These are phyloP conservation scores for Globisporangium parvum DNA, from an alignment of 352 stramenopile species.

Conservation along the genomic window DNA sequence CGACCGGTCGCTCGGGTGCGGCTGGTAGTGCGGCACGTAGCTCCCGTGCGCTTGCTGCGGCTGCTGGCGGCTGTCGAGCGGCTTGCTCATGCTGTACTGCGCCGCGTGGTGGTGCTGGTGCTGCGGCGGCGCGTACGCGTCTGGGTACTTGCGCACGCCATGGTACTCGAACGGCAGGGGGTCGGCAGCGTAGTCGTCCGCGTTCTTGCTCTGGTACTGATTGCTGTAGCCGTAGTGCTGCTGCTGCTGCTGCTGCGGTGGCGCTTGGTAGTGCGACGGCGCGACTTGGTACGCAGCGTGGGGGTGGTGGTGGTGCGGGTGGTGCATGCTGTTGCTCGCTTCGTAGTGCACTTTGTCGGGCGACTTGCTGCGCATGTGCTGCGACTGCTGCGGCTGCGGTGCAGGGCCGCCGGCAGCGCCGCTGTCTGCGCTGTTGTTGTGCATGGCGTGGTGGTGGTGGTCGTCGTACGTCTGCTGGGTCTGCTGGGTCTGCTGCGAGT, in stretches of 20 bases:
- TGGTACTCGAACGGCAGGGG: slow-evolving; percentile 77
- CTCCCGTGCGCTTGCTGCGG: slow-evolving; percentile 12
- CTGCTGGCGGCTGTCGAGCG: background rate
- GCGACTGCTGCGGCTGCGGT: background rate
- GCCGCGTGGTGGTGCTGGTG: background rate
- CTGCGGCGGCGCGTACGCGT: slow-evolving; percentile 22
- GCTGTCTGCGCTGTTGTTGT: background rate
- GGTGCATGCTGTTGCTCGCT: slow-evolving; percentile 9
- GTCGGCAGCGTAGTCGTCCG: slow-evolving; percentile 70
- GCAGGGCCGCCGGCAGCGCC: background rate
- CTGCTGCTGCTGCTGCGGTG: slow-evolving; percentile 15
- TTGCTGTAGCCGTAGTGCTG: slow-evolving; percentile 12
- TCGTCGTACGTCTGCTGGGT: slow-evolving; percentile 24
- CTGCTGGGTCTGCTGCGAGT: slow-evolving; percentile 21
- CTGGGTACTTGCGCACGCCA: slow-evolving; percentile 40
- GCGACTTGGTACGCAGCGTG: slow-evolving; percentile 19
- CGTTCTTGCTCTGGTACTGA: slow-evolving; percentile 14
- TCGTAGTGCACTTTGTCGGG: slow-evolving; percentile 8
- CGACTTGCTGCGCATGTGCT: slow-evolving; percentile 1
- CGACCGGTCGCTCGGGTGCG: slow-evolving; percentile 12
- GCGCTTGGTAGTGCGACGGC: slow-evolving; percentile 18
- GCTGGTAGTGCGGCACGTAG: slow-evolving; percentile 12
- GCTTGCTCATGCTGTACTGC: slow-evolving; percentile 10
- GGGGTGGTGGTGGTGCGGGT: slow-evolving; percentile 8
- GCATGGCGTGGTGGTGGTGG: slow-evolving; percentile 10